Base-by-base conservation (phyloP, 148 eudicot species). In the Diospyros lotus region DNA sequence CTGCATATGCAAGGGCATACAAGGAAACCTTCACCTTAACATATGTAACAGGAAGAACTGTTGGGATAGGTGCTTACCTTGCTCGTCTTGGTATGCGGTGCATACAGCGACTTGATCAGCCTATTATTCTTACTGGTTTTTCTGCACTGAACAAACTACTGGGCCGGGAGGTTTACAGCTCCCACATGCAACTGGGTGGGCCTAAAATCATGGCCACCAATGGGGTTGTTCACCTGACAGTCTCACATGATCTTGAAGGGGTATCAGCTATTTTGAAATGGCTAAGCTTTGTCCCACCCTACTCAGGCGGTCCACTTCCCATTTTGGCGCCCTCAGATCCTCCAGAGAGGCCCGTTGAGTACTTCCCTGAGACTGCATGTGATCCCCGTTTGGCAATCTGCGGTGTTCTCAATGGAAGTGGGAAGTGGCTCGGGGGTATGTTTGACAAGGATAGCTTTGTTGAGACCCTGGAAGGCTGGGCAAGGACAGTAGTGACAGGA, bases 111-210 rank as follows among this genome's bases (percentile, higher is more conserved):
- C 97, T 92, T 64, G 99, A 96, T 80, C 99, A 96, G 66, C 99
- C 99, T 14, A 93, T 96, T 53, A 96, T 96, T 65, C 83, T 96
- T 48, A 96, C 99, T 1, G 99, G 99, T 68, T 96, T 88, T 77
- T 96, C 99, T n/a, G 97, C 99, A 2, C 78, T 96, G 48, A 96
- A 96, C 83, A 96, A 96, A 71, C 87, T 96, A 76, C 87, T 96
- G 51, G 99, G 99, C 66, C 81, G 99, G 59, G 99, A 96, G 80
- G 99, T 96, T 45, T 96, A 96, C 80, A 96, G 99, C 82, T 96
- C 99, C 61, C 99, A 96, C 80, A 96, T 96, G 99, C 99, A 96
- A 81, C 95, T 96, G 14, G 99, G 99, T 69, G 99, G 99, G 14
- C 99, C 99, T 5, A 96, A 96, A 81, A 93, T 96, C 79, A 96